Percentiles rank a stretch among this genome's conserved stretches.
Evolutionary conservation across 305 asterid species (phyloP).

Genomic region (Solanum hybrid): DNA sequence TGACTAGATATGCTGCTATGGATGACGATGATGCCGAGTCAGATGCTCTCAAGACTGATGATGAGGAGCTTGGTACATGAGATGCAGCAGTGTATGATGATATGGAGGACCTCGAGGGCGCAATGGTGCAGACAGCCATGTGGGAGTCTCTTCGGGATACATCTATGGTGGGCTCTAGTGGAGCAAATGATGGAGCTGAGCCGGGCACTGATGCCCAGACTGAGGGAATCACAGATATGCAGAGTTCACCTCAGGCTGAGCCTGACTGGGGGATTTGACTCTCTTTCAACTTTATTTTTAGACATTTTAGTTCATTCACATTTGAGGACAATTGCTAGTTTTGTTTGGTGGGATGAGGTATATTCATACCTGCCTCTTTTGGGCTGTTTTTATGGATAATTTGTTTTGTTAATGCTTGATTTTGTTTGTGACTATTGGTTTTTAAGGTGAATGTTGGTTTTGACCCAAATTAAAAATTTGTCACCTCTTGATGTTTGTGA

Average conservation of each 20-base stretch:
- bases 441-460: not conserved
- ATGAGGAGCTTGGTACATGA: not conserved
- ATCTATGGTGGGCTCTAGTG: not conserved
- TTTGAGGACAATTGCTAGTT: not conserved
- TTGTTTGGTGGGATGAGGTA: not conserved
- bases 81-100: not conserved
- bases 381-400: not conserved
- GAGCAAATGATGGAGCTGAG: not conserved
- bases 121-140: not conserved
- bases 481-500: not conserved
- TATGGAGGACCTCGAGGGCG: not conserved
- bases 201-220: not conserved
- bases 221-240: not conserved
- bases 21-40: not conserved
- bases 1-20: not conserved
- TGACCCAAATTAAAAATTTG: not conserved
- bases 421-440: not conserved
- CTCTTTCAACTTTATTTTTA: not conserved
- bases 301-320: not conserved
- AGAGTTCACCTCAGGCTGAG: not conserved
- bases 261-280: not conserved
- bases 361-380: not conserved
- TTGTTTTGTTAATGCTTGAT: not conserved
- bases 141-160: not conserved
- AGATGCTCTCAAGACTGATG: not conserved